A percentile compares a stretch with the other conserved stretches of the same genome.
Evolutionary conservation across 2,329 filamentous ascomycete species (phyloP).

Genomic region (Aspergillus tubingensis): DNA sequence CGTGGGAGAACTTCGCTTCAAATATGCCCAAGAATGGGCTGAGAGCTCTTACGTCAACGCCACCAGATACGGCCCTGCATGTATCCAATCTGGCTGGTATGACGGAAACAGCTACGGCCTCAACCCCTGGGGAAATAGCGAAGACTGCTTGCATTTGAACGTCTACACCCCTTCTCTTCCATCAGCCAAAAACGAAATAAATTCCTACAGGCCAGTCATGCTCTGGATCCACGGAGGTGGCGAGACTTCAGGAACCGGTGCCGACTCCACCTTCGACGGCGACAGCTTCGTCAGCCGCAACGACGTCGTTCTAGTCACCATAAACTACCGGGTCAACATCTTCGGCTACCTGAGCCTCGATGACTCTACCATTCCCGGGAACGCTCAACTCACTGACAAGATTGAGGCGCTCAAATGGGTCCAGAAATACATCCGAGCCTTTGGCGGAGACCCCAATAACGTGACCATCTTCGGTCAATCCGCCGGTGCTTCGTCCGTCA

Average conservation of each 20-base stretch:
- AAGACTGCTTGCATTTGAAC: conserved; percentile 39
- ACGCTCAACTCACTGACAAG: conserved; percentile 16
- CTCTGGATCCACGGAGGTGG: conserved; percentile 9
- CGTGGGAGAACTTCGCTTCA: conserved; percentile 12
- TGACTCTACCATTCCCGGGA: conserved; percentile 12
- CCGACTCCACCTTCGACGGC: conserved; percentile 2
- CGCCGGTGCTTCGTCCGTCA: conserved; percentile 23
- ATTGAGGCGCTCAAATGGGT: conserved; percentile 28
- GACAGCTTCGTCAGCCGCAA: neutral
- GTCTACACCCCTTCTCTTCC: conserved; percentile 18
- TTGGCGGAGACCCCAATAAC: conserved; percentile 32
- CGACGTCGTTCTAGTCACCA: conserved; percentile 8
- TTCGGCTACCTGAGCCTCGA: conserved; percentile 17
- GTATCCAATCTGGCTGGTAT: neutral
- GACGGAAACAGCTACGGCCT: conserved; percentile 1
- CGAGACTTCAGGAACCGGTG: neutral
- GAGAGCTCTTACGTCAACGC: neutral
- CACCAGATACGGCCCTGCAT: conserved; percentile 1
- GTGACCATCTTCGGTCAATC: conserved; percentile 33
- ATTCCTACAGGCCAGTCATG: neutral
- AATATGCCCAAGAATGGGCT: conserved; percentile 3
- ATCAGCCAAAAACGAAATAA: neutral
- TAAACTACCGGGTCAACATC: conserved; percentile 24
- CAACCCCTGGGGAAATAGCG: conserved; percentile 25
- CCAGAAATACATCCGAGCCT: conserved; percentile 30